These are phyloP conservation scores for Capsicum baccatum DNA, from an alignment of 257 asterid genomes.

Conservation along the genomic window DNA sequence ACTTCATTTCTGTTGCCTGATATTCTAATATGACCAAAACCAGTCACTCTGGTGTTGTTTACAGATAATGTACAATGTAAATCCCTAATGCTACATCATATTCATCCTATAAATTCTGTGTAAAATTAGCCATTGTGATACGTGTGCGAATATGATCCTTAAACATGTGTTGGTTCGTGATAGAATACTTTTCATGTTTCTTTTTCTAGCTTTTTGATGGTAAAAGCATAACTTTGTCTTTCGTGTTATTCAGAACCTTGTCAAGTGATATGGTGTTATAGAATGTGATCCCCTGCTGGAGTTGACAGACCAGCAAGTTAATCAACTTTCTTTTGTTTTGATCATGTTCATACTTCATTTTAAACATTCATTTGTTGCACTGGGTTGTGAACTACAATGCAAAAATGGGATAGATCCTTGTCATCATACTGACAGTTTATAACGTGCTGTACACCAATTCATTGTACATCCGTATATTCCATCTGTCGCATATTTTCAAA, in stretches of 20 bases:
- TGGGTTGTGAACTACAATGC: too few relatives aligned
- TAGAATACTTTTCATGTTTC: not conserved
- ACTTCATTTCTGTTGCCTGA: not conserved
- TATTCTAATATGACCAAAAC: not conserved
- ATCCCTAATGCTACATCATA: not conserved
- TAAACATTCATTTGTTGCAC: too few relatives aligned
- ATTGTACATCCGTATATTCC: not conserved
- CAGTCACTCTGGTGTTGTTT: not conserved
- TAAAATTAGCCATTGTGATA: not conserved
- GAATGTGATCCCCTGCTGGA: slow-evolving; percentile 86
- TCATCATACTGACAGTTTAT: not conserved
- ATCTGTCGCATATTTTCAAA: too few relatives aligned
- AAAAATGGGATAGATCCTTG: not conserved
- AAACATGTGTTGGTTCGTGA: not conserved
- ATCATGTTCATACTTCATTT: too few relatives aligned
- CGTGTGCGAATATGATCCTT: not conserved
- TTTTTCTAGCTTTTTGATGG: not conserved
- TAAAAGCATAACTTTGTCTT: not conserved
- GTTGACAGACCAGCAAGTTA: slow-evolving; percentile 71
- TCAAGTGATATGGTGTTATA: slow-evolving; percentile 78
- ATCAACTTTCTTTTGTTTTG: not conserved
- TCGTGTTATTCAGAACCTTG: slow-evolving; percentile 60
- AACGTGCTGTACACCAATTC: not conserved
- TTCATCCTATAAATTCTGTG: not conserved
- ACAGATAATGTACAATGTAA: not conserved